A percentile compares a stretch with the other conserved stretches of the same genome.
Evolutionary conservation across 495 filamentous ascomycete species (phyloP).

Genomic region (Barbatosphaeria neglecta): DNA sequence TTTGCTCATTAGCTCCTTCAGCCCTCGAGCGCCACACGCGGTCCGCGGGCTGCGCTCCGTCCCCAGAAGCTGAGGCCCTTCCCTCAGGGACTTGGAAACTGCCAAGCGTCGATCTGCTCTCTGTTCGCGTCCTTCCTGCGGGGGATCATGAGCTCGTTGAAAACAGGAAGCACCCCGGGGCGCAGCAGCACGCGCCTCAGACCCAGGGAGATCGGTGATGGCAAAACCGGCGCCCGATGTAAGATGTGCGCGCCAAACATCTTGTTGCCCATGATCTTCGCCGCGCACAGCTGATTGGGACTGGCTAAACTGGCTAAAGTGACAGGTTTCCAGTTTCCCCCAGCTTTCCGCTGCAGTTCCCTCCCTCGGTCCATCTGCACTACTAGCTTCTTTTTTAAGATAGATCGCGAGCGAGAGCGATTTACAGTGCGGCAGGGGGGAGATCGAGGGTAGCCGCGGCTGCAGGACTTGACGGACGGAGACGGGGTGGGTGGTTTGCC

Average conservation of each 20-base stretch:
- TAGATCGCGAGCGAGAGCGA: constrained; percentile 9
- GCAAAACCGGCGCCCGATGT: constrained; percentile 18
- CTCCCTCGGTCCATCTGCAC: neutral
- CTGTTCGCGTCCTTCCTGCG: constrained; percentile 4
- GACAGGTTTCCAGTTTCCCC: constrained; percentile 7
- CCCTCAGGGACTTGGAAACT: neutral
- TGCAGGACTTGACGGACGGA: neutral
- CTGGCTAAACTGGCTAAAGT: constrained; percentile 9
- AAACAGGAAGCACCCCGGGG: constrained; percentile 9
- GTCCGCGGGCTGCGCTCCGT: neutral
- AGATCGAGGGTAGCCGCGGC: neutral
- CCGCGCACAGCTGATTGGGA: constrained; percentile 12
- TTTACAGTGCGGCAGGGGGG: constrained; percentile 16
- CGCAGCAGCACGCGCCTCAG: neutral
- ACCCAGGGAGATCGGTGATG: constrained; percentile 12
- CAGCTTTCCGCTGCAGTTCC: constrained; percentile 1
- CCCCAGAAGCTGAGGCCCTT: neutral
- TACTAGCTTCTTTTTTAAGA: constrained; percentile 4
- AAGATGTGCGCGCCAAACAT: constrained; percentile 22
- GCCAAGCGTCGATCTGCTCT: constrained; percentile 4
- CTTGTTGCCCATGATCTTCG: constrained; percentile 23
- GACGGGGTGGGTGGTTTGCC: constrained; percentile 14
- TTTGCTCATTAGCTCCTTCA: neutral
- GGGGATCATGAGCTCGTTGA: constrained; percentile 8
- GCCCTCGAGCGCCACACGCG: neutral